These are phyloP conservation scores for Talaromyces sp. DNA, from an alignment of 2,329 filamentous ascomycete genomes.

Conservation along the genomic window DNA sequence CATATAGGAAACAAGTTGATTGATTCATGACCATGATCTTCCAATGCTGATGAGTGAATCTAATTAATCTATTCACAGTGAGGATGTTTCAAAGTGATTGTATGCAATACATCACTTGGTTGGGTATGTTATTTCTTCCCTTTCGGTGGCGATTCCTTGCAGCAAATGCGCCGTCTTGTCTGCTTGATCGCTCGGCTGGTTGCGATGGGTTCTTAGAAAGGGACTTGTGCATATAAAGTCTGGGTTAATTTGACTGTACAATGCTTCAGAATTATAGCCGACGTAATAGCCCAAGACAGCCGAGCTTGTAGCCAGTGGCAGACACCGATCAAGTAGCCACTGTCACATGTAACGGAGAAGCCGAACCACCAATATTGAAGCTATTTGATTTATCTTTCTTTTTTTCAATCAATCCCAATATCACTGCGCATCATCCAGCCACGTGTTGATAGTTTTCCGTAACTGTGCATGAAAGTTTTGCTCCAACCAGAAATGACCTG, in stretches of 20 bases:
- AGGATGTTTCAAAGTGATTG: too few species aligned
- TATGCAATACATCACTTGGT: not conserved
- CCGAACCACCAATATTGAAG: not conserved
- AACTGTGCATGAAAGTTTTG: conserved; percentile 43
- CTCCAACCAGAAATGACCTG: conserved; percentile 63
- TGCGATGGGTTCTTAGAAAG: not conserved
- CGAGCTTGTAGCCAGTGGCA: not conserved
- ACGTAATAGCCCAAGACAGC: not conserved
- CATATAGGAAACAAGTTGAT: not conserved
- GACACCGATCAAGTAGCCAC: not conserved
- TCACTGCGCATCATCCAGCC: conserved; percentile 26
- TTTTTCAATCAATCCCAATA: not conserved
- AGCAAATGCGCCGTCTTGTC: not conserved
- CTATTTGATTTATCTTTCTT: not conserved
- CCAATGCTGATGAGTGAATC: not conserved
- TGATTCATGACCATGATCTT: not conserved
- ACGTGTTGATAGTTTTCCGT: conserved; percentile 35
- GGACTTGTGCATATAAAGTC: not conserved
- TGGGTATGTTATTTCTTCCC: not conserved
- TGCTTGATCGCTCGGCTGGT: not conserved
- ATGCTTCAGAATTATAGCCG: not conserved
- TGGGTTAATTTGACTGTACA: not conserved
- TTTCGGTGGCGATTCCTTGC: not conserved
- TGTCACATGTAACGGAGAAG: not conserved
- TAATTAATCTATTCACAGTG: too few species aligned